Base-by-base conservation (phyloP, 768 basidiomycete genomes). In the Rhizopogon roseolus region DNA sequence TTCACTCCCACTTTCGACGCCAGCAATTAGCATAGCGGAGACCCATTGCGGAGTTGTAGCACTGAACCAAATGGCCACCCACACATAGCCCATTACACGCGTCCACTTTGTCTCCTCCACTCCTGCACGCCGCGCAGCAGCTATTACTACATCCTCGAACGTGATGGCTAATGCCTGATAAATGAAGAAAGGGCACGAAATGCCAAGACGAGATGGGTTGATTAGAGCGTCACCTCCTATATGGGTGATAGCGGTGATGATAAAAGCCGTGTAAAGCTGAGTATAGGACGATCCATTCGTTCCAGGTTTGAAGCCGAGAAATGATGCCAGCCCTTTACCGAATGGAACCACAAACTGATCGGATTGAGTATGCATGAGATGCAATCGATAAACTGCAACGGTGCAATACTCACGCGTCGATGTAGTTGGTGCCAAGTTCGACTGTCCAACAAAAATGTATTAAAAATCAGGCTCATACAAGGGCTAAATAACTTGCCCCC, bases 121-220 rank as follows among this genome's bases (percentile, higher is more conserved):
- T 29, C 66, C 60, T 1, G 54, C 50, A 7, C 54, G 50, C n/a
- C 49, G 48, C 19, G 57, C 63, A 4, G 62, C 19, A 0, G 36
- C 58, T 27, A 73, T 54, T 29, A 69, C 56, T 0, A 52, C 38
- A 48, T 66, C 70, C 57, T 77, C 76, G 29, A 68, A 41, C 10
- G 67, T 69, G 36, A 77, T 74, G 2, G 58, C 72, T 5, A 65
- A 45, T 6, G 71, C 71, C 53, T 72, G 70, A 7, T 57, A 16
- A 13, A 65, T 16, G 48, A 69, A 72, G 60, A 68, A 70, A 11
- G 53, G 45, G 34, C 9, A 44, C 13, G 29, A 54, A 16, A 28
- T 14, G 4, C 45, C 53, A 25, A 54, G 13, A 25, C 32, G 36
- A 27, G 53, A 48, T 27, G 27, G 22, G 13, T 34, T 57, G 25